These are phyloP conservation scores for Hemerocallis citrina DNA, from an alignment of 106 monocot genomes.

Conservation along the genomic window DNA sequence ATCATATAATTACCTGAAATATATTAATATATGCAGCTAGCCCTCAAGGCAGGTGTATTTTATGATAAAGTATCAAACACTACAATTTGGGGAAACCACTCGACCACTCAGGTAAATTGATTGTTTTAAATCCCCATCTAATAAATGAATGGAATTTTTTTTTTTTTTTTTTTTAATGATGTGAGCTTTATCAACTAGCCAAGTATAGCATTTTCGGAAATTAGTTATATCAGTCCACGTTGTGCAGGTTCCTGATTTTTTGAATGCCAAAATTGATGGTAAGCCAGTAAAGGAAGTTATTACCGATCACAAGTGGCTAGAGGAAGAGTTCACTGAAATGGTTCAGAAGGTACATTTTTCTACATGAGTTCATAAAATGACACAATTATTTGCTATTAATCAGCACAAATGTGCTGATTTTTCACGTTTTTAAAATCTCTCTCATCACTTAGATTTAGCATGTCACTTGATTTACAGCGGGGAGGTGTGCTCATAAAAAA, in stretches of 20 bases:
- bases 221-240: neutral
- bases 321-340: slow-evolving; percentile 76
- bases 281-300: slow-evolving; percentile 86
- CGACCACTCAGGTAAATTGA: slow-evolving; percentile 82
- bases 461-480: slow-evolving; percentile 36
- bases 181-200: neutral
- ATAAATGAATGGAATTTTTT: neutral
- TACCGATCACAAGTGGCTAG: slow-evolving; percentile 77
- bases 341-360: slow-evolving; percentile 63
- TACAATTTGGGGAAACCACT: slow-evolving; percentile 99
- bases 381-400: neutral
- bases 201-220: neutral
- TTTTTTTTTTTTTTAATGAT: neutral
- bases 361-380: neutral
- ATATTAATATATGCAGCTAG: slow-evolving; percentile 48
- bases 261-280: slow-evolving; percentile 93
- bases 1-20: neutral
- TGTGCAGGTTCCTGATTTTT: slow-evolving; percentile 99
- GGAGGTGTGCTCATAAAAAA: slow-evolving; percentile 92
- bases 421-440: too few relatives aligned
- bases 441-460: neutral
- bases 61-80: slow-evolving; percentile 98
- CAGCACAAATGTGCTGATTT: too few relatives aligned
- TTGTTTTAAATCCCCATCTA: slow-evolving; percentile 1
- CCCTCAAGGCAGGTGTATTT: slow-evolving; percentile 92